Evolutionary conservation across 1,284 basidiomycete genomes (phyloP).

Genomic region (Quambalaria eucalypti): DNA sequence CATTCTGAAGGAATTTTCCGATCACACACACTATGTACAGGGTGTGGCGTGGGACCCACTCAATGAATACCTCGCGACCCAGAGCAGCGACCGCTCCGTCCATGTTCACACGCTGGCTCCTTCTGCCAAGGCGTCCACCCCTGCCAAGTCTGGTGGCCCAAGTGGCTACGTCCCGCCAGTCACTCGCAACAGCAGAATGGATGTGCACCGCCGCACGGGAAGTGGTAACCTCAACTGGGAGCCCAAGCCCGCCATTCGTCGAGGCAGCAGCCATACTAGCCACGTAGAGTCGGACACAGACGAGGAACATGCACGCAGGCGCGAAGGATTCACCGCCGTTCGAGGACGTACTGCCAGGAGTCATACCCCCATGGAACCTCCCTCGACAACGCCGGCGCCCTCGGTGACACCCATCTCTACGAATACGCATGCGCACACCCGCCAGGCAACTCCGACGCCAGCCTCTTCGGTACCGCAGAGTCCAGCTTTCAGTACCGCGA

Average conservation of each 20-base stretch:
- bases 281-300: not conserved
- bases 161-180: slow-evolving; percentile 17
- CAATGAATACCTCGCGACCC: slow-evolving; percentile 40
- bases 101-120: slow-evolving; percentile 50
- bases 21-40: slow-evolving; percentile 45
- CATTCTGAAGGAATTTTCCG: slow-evolving; percentile 39
- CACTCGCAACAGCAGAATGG: slow-evolving; percentile 32
- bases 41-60: slow-evolving; percentile 46
- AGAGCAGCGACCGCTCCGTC: slow-evolving; percentile 42
- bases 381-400: slow-evolving; percentile 16
- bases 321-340: slow-evolving; percentile 13
- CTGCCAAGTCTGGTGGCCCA: slow-evolving; percentile 6
- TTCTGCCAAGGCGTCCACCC: not conserved
- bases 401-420: too few relatives aligned
- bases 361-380: slow-evolving; percentile 28
- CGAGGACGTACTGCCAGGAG: slow-evolving; percentile 28
- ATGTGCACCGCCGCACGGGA: slow-evolving; percentile 25
- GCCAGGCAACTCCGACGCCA: slow-evolving; percentile 24
- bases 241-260: slow-evolving; percentile 29
- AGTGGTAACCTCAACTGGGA: slow-evolving; percentile 31
- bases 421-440: too few relatives aligned
- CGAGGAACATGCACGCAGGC: not conserved
- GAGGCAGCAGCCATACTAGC: slow-evolving; percentile 21
- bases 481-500: slow-evolving; percentile 16
- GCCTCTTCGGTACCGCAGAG: slow-evolving; percentile 22